Percentiles rank a stretch among this genome's conserved stretches.
Conservation (phyloP, 805 yeast species). For the Ogataea allantospora region DNA sequence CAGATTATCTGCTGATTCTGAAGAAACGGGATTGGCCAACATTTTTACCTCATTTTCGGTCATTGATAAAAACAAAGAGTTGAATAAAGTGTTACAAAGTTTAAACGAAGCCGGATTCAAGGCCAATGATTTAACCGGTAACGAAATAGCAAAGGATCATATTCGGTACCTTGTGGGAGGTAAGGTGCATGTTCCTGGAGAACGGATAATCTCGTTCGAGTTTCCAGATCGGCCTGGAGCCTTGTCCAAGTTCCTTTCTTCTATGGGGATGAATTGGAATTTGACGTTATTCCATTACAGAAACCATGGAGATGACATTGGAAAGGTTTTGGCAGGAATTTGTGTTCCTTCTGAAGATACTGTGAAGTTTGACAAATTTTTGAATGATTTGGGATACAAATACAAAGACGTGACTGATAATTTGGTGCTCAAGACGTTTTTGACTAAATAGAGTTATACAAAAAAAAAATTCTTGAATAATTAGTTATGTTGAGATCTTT, state of each 20-base stretch:
- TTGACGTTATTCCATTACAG: constrained; percentile 93
- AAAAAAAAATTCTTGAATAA: not conserved
- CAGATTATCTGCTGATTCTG: constrained; percentile 55
- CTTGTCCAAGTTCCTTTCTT: constrained; percentile 69
- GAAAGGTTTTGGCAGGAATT: constrained; percentile 87
- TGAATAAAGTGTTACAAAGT: constrained; percentile 57
- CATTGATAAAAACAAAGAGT: constrained; percentile 69
- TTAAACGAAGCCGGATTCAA: constrained; percentile 64
- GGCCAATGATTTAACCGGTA: constrained; percentile 83
- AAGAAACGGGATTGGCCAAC: constrained; percentile 52
- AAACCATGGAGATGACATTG: constrained; percentile 94
- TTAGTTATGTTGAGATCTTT: constrained; percentile 3
- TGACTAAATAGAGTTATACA: constrained; percentile 30
- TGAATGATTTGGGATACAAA: constrained; percentile 71
- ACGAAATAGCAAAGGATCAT: constrained; percentile 93
- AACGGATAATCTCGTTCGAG: constrained; percentile 78
- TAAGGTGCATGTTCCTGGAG: constrained; percentile 67
- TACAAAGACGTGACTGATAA: constrained; percentile 82
- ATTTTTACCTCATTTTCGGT: constrained; percentile 89
- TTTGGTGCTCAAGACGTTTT: constrained; percentile 77
- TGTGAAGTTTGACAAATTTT: constrained; percentile 62
- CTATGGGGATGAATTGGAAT: constrained; percentile 80
- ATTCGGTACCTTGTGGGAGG: constrained; percentile 98
- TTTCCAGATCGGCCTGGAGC: constrained; percentile 99
- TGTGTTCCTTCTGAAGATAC: constrained; percentile 74